Base-by-base conservation (phyloP, 768 basidiomycete genomes). In the Gymnopilus junonius region DNA sequence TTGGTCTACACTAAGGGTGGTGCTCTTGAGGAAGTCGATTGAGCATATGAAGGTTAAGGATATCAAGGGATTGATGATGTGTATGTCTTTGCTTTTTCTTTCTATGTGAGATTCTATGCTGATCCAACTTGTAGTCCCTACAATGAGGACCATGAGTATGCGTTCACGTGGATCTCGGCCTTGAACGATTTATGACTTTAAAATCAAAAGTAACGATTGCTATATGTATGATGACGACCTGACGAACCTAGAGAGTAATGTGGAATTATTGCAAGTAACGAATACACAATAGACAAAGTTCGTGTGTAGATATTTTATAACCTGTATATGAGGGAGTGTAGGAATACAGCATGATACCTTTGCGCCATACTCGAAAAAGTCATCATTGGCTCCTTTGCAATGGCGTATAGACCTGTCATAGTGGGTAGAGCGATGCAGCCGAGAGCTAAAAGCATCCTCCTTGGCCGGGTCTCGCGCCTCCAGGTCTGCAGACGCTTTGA, bases 41-140 rank as follows among this genome's bases (percentile, higher is more conserved):
- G 83, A 87, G 67, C 78, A 81, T 51, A 71, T 82, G 65, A 81
- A 78, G 63, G 88, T 88, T 39, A 87, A 86, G 67, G 86, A 88
- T 72, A 88, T 90, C 67, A 84, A 82, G 62, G 88, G 88, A 2
- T 74, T 90, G 32, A 85, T 85, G 85, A 89, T 90, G 89, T 88
- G 88, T 89, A 79, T 67, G 88, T 83, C 23, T 32, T 46, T 32
- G 48, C 54, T 12, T 43, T 6, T 54, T 53, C 25, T 25, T 48
- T 48, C n/a, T 39, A 5, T 45, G 25, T 57, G 15, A 25, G 37
- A 7, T 58, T 37, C 43, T 59, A 74, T 61, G 71, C 55, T 57
- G 32, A 21, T 59, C 46, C 43, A 61, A 65, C n/a, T 55, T 35
- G 14, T 58, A 87, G 86, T 86, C 83, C 86, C 86, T 25, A 87